Percentiles rank a stretch among this genome's conserved stretches.
Conservation (phyloP, 331 rosid genomes). For the Rhamnella rubrinervis region DNA sequence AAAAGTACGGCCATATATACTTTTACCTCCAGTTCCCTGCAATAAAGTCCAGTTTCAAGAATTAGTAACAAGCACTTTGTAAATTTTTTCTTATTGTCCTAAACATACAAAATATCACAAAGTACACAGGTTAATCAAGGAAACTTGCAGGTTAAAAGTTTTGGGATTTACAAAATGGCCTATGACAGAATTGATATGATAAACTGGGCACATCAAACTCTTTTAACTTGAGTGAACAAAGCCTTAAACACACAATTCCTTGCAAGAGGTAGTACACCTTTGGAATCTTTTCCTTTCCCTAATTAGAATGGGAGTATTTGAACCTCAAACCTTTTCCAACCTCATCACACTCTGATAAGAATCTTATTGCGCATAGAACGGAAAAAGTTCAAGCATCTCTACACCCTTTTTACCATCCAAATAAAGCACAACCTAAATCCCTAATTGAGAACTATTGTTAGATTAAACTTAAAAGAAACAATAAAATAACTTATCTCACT, state of each 20-base stretch:
- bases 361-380: background rate
- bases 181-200: background rate
- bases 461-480: background rate
- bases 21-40: slow-evolving; percentile 97
- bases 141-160: background rate
- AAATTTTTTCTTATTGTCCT: background rate
- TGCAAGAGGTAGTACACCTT: no score
- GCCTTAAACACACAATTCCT: no score
- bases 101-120: background rate
- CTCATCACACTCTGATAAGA: background rate
- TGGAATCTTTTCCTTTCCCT: background rate
- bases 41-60: slow-evolving; percentile 10
- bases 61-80: background rate
- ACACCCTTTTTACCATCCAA: background rate
- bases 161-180: background rate
- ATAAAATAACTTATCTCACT: background rate
- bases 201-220: background rate
- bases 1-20: slow-evolving; percentile 95
- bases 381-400: background rate
- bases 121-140: background rate
- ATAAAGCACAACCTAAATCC: background rate
- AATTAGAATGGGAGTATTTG: background rate
- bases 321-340: background rate
- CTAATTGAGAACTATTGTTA: background rate
- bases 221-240: background rate